Evolutionary conservation across 495 filamentous ascomycete genomes (phyloP).

Genomic region (Penicillium angulare): DNA sequence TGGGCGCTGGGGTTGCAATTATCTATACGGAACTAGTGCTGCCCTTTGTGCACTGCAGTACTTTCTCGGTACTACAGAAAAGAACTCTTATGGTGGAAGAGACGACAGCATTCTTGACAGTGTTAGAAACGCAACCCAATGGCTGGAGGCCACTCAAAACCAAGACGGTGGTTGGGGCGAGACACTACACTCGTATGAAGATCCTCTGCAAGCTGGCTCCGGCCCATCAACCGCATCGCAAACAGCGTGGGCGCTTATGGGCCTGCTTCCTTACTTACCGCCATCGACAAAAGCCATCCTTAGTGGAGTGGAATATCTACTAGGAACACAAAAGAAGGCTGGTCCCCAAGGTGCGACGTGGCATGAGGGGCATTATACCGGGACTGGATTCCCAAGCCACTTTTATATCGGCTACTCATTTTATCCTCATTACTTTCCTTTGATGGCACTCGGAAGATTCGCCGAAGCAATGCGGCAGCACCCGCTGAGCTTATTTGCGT

Average conservation of each 20-base stretch:
- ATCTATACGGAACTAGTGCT: slow-evolving; percentile 37
- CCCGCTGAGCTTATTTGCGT: too few species aligned
- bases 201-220: neutral
- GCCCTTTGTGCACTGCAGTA: slow-evolving; percentile 29
- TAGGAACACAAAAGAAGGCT: neutral
- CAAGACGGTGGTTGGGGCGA: slow-evolving; percentile 41
- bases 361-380: slow-evolving; percentile 25
- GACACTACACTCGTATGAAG: slow-evolving; percentile 23
- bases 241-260: slow-evolving; percentile 38
- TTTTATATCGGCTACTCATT: too few species aligned
- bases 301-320: neutral
- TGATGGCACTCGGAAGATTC: too few species aligned
- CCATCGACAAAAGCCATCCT: slow-evolving; percentile 7
- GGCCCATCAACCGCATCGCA: slow-evolving; percentile 24
- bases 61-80: neutral
- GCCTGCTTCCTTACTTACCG: slow-evolving; percentile 11
- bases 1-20: slow-evolving; percentile 41
- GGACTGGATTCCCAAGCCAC: too few species aligned
- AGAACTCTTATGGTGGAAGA: neutral
- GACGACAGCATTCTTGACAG: too few species aligned
- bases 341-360: slow-evolving; percentile 16
- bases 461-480: too few species aligned
- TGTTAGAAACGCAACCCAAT: slow-evolving; percentile 9
- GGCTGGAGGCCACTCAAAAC: slow-evolving; percentile 31
- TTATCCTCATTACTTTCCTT: too few species aligned